phyloP scores from a whole-genome alignment of 306 rosid species.

The Heteromeles arbutifolia region DNA sequence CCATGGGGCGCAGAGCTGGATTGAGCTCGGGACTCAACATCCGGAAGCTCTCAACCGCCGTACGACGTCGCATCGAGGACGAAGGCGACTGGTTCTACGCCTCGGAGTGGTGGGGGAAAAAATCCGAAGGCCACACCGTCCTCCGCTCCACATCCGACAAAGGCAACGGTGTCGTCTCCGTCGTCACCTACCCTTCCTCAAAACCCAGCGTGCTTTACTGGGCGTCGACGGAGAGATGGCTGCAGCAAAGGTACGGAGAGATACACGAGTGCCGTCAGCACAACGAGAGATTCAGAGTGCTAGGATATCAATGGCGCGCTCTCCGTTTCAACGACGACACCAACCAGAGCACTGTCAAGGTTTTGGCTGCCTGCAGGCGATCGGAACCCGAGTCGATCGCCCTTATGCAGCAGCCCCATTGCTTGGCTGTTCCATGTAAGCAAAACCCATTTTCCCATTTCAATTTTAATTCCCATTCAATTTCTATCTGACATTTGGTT shows the following conservation, averaged over 20 bases:
- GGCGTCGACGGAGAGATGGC: constrained; percentile 62
- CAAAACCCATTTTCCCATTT: neutral
- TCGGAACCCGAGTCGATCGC: constrained; percentile 46
- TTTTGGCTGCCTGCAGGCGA: constrained; percentile 46
- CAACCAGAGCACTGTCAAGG: constrained; percentile 80
- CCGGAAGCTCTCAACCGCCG: constrained; percentile 57
- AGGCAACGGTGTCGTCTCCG: constrained; percentile 84
- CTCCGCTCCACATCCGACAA: constrained; percentile 63
- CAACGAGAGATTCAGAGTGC: constrained; percentile 44
- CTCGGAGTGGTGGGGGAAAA: constrained; percentile 87
- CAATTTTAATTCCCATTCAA: neutral
- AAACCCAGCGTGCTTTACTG: constrained; percentile 53
- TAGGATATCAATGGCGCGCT: constrained; percentile 88
- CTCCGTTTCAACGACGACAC: constrained; percentile 78
- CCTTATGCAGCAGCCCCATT: constrained; percentile 83
- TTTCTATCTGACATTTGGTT: neutral
- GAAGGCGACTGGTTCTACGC: constrained; percentile 90
- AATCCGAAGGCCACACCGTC: constrained; percentile 43
- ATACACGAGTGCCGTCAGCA: constrained; percentile 27
- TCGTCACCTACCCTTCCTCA: constrained; percentile 67
- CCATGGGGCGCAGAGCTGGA: constrained; percentile 45
- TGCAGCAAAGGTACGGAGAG: constrained; percentile 52
- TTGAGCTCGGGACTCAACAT: constrained; percentile 7
- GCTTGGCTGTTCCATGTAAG: constrained; percentile 90
- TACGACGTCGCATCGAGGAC: constrained; percentile 51